phyloP scores from a whole-genome alignment of 129 eudicot genomes.

The Apium graveolens region DNA sequence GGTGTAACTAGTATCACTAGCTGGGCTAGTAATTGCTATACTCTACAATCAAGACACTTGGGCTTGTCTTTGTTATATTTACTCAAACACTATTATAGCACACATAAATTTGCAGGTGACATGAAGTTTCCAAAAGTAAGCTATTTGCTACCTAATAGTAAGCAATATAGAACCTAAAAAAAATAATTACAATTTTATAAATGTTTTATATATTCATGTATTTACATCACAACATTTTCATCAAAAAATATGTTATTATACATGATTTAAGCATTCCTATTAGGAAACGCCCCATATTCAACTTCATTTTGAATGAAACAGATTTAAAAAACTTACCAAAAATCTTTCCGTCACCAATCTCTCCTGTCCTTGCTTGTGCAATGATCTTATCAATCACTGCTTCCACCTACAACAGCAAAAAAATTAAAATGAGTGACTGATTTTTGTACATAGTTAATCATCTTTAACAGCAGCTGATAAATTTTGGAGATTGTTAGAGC shows the following conservation, averaged over 20 bases:
- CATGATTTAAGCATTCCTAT: not conserved
- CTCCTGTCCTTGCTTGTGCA: conserved; percentile 56
- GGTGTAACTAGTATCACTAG: not conserved
- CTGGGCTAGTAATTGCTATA: not conserved
- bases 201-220: not conserved
- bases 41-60: not conserved
- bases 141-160: not conserved
- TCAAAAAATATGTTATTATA: not conserved
- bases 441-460: not conserved
- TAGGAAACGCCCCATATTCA: not conserved
- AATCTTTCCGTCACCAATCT: conserved; percentile 68
- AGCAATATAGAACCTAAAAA: not conserved
- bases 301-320: not conserved
- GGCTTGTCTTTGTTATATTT: not conserved
- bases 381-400: conserved; percentile 46
- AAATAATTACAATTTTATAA: not conserved
- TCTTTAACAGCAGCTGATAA: not conserved
- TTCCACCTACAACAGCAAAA: conserved; percentile 38
- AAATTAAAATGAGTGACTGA: not conserved
- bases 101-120: not conserved
- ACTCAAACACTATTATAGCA: not conserved
- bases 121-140: not conserved
- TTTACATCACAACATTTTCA: not conserved
- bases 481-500: not conserved
- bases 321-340: conserved; percentile 32